Percentiles rank a stretch among this genome's conserved stretches.
Evolutionary conservation across 1,284 basidiomycete species (phyloP).

Genomic region (Tranzscheliella williamsii): DNA sequence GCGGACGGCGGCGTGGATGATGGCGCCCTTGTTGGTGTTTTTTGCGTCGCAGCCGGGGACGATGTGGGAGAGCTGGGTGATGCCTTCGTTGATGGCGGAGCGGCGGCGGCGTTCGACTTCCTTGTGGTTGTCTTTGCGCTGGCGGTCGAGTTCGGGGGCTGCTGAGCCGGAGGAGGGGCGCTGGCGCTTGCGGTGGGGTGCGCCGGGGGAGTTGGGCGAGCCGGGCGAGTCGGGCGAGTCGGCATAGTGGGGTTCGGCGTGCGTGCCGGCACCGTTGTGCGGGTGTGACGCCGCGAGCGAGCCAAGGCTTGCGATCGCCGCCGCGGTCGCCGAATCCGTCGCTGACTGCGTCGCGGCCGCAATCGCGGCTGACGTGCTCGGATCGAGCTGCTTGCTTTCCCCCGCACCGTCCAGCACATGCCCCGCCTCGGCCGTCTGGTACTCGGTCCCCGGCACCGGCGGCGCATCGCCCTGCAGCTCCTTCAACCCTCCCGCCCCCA

Average conservation of each 20-base stretch:
- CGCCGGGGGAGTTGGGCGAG: neutral
- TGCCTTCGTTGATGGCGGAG: slow-evolving; percentile 93
- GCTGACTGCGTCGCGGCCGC: slow-evolving; percentile 19
- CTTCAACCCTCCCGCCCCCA: neutral
- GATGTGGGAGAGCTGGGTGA: slow-evolving; percentile 85
- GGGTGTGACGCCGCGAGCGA: slow-evolving; percentile 37
- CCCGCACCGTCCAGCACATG: neutral
- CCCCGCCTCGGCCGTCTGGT: slow-evolving; percentile 4
- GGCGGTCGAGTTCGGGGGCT: slow-evolving; percentile 48
- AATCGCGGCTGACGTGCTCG: slow-evolving; percentile 10
- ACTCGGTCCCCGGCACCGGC: slow-evolving; percentile 30
- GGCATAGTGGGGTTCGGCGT: neutral
- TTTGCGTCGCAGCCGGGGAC: slow-evolving; percentile 80
- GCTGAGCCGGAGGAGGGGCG: slow-evolving; percentile 4
- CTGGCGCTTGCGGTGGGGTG: slow-evolving; percentile 20
- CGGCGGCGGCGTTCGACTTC: slow-evolving; percentile 92
- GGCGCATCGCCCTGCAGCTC: slow-evolving; percentile 14
- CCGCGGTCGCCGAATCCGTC: slow-evolving; percentile 47
- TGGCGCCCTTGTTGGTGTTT: slow-evolving; percentile 76
- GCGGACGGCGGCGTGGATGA: slow-evolving; percentile 78
- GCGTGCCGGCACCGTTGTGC: slow-evolving; percentile 5
- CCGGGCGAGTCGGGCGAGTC: neutral
- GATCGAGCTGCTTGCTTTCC: slow-evolving; percentile 9
- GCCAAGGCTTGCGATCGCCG: slow-evolving; percentile 49
- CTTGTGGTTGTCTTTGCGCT: slow-evolving; percentile 66